Percentiles rank a stretch among this genome's conserved stretches.
Evolutionary conservation across 2,329 filamentous ascomycete genomes (phyloP).

Genomic region (Xylaria sp.): DNA sequence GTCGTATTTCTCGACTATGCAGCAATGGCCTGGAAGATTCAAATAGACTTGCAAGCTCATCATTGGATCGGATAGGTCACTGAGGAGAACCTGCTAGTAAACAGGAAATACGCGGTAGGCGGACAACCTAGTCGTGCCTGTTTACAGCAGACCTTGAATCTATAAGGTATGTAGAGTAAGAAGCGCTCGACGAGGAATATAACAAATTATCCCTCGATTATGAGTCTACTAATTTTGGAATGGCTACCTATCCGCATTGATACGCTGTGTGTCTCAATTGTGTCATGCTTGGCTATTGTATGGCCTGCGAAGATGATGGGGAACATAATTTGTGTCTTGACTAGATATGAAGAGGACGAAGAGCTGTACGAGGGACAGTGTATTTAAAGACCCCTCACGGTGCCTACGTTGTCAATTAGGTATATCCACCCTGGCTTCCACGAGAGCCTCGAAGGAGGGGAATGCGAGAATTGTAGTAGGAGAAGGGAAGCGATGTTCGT

Average conservation of each 20-base stretch:
- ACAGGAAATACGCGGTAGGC: neutral
- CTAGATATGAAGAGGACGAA: too few relatives aligned
- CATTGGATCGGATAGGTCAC: neutral
- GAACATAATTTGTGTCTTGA: neutral
- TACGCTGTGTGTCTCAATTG: too few relatives aligned
- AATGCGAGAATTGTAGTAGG: too few relatives aligned
- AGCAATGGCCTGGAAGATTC: neutral
- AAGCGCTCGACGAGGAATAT: neutral
- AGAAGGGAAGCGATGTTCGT: slow-evolving; percentile 1
- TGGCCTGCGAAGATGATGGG: too few relatives aligned
- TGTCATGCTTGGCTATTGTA: too few relatives aligned
- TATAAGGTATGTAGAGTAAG: neutral
- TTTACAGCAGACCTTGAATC: too few relatives aligned
- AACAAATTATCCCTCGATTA: neutral
- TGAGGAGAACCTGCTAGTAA: neutral
- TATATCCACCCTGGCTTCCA: too few relatives aligned
- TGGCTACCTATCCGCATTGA: too few relatives aligned
- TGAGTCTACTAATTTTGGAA: neutral
- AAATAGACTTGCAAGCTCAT: neutral
- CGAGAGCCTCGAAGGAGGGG: too few relatives aligned
- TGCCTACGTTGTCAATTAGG: too few relatives aligned
- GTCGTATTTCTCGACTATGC: neutral
- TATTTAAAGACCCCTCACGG: too few relatives aligned
- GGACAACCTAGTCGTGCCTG: neutral
- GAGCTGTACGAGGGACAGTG: too few relatives aligned